Evolutionary conservation across 805 yeast genomes (phyloP).

Genomic region (Pichia occidentalis): DNA sequence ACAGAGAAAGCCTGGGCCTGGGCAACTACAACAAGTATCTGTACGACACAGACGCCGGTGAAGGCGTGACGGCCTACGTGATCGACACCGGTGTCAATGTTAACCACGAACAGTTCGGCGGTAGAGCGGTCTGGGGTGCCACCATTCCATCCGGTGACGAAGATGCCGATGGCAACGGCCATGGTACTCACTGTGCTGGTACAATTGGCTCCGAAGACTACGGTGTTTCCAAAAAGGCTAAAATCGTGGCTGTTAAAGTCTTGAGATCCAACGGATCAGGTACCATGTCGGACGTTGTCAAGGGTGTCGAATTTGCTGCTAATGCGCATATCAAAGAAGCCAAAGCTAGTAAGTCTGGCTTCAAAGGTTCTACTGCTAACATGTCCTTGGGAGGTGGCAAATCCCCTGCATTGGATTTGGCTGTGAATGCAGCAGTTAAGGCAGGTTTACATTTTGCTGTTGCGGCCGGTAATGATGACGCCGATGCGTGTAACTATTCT

Average conservation of each 20-base stretch:
- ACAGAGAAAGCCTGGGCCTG: conserved; percentile 62
- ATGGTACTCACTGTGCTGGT: conserved; percentile 97
- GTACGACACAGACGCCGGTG: conserved; percentile 68
- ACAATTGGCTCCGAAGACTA: conserved; percentile 74
- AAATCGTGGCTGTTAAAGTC: conserved; percentile 77
- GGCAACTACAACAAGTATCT: conserved; percentile 68
- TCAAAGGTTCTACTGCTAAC: conserved; percentile 83
- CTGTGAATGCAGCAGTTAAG: conserved; percentile 82
- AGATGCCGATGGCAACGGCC: conserved; percentile 82
- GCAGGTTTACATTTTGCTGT: conserved; percentile 91
- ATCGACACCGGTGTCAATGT: conserved; percentile 85
- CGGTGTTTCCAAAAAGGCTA: conserved; percentile 80
- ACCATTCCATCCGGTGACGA: conserved; percentile 68
- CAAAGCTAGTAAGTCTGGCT: conserved; percentile 50
- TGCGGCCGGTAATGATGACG: conserved; percentile 94
- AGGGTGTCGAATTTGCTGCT: conserved; percentile 82
- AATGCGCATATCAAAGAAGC: conserved; percentile 52
- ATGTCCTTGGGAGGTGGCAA: conserved; percentile 95
- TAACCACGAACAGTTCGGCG: conserved; percentile 69
- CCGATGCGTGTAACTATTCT: conserved; percentile 86
- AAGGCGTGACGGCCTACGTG: conserved; percentile 80
- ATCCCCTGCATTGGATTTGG: conserved; percentile 78
- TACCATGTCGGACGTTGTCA: conserved; percentile 73
- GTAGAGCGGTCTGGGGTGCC: conserved; percentile 82
- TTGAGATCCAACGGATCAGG: conserved; percentile 79